These are phyloP conservation scores for Arthrobotrys sinensis DNA, from an alignment of 2,329 filamentous ascomycete species.

Conservation along the genomic window DNA sequence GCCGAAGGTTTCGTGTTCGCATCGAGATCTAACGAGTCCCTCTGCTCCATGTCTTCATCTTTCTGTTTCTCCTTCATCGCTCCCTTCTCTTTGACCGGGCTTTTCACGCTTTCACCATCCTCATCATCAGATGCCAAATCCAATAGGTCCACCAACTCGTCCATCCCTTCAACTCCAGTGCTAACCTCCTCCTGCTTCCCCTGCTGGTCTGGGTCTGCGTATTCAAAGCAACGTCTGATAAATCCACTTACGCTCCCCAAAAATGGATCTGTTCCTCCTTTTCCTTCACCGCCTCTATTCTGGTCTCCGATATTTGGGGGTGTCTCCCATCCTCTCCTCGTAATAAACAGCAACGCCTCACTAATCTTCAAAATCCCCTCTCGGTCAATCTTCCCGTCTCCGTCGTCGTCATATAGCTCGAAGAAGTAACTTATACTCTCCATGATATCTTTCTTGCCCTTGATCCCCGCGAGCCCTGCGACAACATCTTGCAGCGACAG, in stretches of 20 bases:
- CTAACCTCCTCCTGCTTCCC: constrained; percentile 71
- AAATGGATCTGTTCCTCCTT: constrained; percentile 85
- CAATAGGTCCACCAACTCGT: constrained; percentile 69
- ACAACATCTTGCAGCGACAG: constrained; percentile 93
- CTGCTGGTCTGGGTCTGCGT: constrained; percentile 86
- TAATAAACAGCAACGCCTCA: constrained; percentile 92
- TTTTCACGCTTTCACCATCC: constrained; percentile 51
- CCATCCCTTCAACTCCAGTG: constrained; percentile 70
- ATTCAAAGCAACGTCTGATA: constrained; percentile 96
- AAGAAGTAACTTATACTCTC: constrained; percentile 98
- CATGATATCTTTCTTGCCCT: constrained; percentile 96
- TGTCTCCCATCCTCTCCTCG: constrained; percentile 86
- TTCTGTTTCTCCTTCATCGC: constrained; percentile 63
- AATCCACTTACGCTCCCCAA: constrained; percentile 94
- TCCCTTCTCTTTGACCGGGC: constrained; percentile 57
- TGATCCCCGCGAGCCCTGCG: constrained; percentile 88
- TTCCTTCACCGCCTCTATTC: constrained; percentile 62
- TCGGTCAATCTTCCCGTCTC: constrained; percentile 90
- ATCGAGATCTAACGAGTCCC: constrained; percentile 58
- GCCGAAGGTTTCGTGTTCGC: constrained; percentile 72
- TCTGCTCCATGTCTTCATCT: constrained; percentile 2
- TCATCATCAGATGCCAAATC: constrained; percentile 66
- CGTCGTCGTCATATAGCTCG: constrained; percentile 93
- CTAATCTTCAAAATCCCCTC: constrained; percentile 96
- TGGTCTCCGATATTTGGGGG: constrained; percentile 69